These are phyloP conservation scores for Botrytis deweyae DNA, from an alignment of 2,329 filamentous ascomycete genomes.

Conservation along the genomic window DNA sequence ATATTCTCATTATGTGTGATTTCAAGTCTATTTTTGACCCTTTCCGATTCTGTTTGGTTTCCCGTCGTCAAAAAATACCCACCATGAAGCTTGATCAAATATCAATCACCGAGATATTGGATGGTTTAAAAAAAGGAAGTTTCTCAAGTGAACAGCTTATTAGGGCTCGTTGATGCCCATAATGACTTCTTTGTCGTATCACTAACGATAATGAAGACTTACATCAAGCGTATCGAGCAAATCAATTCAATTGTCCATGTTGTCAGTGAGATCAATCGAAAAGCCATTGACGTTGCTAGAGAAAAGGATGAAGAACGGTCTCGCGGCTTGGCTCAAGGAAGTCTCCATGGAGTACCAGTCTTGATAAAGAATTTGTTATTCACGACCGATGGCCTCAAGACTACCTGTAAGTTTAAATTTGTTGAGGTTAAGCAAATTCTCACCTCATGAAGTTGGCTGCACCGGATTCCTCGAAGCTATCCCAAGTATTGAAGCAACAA, in stretches of 20 bases:
- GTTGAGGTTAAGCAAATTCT: not conserved
- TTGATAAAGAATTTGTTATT: conserved; percentile 61
- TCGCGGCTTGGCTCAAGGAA: conserved; percentile 31
- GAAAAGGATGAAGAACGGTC: conserved; percentile 26
- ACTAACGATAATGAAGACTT: conserved; percentile 12
- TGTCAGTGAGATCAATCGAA: conserved; percentile 29
- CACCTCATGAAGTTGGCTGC: conserved; percentile 37
- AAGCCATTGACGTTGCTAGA: conserved; percentile 28
- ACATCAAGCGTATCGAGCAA: conserved; percentile 19
- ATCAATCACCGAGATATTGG: not conserved
- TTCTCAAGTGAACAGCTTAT: conserved; percentile 21
- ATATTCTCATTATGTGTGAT: not conserved
- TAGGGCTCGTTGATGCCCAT: conserved; percentile 2
- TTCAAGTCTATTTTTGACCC: not conserved
- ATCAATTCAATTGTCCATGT: conserved; percentile 11
- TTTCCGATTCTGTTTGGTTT: not conserved
- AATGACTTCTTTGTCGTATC: not conserved
- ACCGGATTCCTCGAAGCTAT: conserved; percentile 51
- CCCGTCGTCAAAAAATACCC: not conserved
- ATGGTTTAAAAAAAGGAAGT: not conserved
- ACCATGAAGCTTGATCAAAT: conserved; percentile 6
- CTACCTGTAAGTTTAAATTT: conserved; percentile 41
- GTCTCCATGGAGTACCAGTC: conserved; percentile 57
- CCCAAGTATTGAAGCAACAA: conserved; percentile 51
- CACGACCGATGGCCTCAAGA: conserved; percentile 58